These are phyloP conservation scores for Cardamine resedifolia DNA, from an alignment of 345 rosid species.

Conservation along the genomic window DNA sequence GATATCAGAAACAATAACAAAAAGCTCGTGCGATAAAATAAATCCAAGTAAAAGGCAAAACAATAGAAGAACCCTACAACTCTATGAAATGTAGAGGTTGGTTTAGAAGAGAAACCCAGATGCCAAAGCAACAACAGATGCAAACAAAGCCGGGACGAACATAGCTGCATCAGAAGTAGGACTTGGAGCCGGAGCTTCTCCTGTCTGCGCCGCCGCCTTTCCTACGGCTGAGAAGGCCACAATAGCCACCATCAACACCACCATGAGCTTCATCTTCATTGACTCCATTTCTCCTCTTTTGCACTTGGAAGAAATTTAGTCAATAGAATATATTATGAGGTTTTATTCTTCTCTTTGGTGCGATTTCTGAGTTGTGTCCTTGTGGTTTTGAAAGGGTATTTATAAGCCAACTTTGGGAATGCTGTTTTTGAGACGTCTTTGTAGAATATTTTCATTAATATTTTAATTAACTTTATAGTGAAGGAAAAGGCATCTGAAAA, in stretches of 20 bases:
- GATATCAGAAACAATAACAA: conserved; percentile 18
- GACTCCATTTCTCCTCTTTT: conserved; percentile 28
- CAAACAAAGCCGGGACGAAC: conserved; percentile 40
- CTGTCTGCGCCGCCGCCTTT: conserved; percentile 28
- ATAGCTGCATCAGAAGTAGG: conserved; percentile 40
- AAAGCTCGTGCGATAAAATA: neutral
- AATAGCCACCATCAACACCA: conserved; percentile 34
- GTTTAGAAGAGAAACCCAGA: conserved; percentile 35
- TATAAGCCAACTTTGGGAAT: conserved; percentile 20
- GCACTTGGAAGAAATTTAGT: conserved; percentile 8
- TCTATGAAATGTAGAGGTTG: conserved; percentile 17
- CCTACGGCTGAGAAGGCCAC: conserved; percentile 40
- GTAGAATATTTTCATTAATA: neutral
- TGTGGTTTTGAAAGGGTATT: conserved; percentile 27
- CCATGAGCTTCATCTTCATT: conserved; percentile 36
- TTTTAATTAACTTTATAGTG: conserved; percentile 25
- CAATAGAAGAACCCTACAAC: conserved; percentile 2
- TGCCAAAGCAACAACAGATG: conserved; percentile 40
- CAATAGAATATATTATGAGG: neutral
- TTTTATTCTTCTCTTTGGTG: conserved; percentile 9
- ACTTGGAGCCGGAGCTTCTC: conserved; percentile 43
- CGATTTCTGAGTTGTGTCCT: conserved; percentile 25
- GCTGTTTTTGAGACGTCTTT: conserved; percentile 19
- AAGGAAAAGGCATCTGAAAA: conserved; percentile 27
- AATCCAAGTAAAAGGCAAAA: conserved; percentile 6